Base-by-base conservation (phyloP, 495 filamentous ascomycete genomes). In the Evernia prunastri region DNA sequence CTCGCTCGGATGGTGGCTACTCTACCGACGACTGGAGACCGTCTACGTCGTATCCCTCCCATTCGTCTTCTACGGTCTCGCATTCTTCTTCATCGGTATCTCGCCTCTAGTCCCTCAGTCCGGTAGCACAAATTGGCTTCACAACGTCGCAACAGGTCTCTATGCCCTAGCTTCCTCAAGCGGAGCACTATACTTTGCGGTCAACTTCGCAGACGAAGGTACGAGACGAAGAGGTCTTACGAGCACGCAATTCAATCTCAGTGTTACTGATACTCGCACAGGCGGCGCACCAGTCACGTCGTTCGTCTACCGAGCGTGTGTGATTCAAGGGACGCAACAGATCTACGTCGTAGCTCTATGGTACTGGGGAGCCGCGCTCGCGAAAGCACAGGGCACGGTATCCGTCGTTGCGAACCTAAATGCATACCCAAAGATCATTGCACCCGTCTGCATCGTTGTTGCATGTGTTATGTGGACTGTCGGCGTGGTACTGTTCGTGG, bases 191-290 rank as follows among this genome's bases (percentile, higher is more conserved):
- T 84, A 79, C 72, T 88, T 88, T 71, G 80, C 84, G 8, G 76
- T 87, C 57, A 89, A 89, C 72, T 88, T 89, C 70, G 86, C 84
- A 60, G 80, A 81, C 66, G 82, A 87, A 70, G 83, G 81, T 75
- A 36, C 62, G 61, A n/a, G 20, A 20, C n/a, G 18, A 27, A n/a
- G n/a, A n/a, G n/a, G n/a, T n/a, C 1, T 23, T 15, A 42, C 1
- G 27, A 27, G 29, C 11, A 12, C 27, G 29, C 6, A 23, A 4
- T 31, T 3, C 23, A 31, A 23, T 23, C 5, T 29, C 23, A 33
- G 51, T 29, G 12, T 29, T 15, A 25, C 57, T 54, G 37, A 63
- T 37, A 54, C 15, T 3, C 29, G 36, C 54, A 13, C 25, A 74
- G 80, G 80, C 40, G 81, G 82, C 60, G 76, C 83, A 3, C 84